Evolutionary conservation across 306 rosid species (phyloP), one percentile per base, ranked within the genome.

Genomic region (Glycyrrhiza uralensis): DNA sequence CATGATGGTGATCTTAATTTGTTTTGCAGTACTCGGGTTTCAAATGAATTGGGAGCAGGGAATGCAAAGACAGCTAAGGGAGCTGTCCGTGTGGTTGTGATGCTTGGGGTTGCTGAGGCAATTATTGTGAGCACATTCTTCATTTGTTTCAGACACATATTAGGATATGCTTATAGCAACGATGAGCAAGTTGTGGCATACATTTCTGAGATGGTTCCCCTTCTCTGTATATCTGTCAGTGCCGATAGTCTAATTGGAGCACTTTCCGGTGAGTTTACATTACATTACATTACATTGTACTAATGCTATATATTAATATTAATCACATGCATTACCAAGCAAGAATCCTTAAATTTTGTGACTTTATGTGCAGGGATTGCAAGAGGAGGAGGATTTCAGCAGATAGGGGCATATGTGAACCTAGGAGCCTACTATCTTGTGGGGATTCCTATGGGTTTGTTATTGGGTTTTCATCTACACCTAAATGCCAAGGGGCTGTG

Each of bases 21-120:
- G 50, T 36, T 20, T 41, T 45, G 58, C 69, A 92, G 93, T 38
- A 92, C 91, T 63, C 83, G 93, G 3, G 88, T 86, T 13, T 87
- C 93, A 4, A 92, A 92, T 50, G 93, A 84, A 76, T 14, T 92
- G 30, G 91, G 97, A 60, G 93, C 84, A 29, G 89, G 85, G 26
- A 84, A 87, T 70, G 81, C 90, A 19, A 59, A 63, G 63, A 80
- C 64, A 52, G 91, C 93, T 0, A 73, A 50, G 30, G 54, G 84
- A 13, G 84, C 84, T 19, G 87, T 84, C 28, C 9, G 56, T 2
- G 93, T 75, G 1, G 87, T 75, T 6, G 58, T 60, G 67, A 79
- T 75, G 32, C 14, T 89, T 9, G 89, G 82, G 1, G 18, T 77
- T 4, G 72, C 32, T 1, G 96, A 84, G 72, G 88, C 88, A 33